A percentile compares a stretch with the other conserved stretches of the same genome.
phyloP scores from a whole-genome alignment of 495 filamentous ascomycete species.

The Penicillium chermesinum region DNA sequence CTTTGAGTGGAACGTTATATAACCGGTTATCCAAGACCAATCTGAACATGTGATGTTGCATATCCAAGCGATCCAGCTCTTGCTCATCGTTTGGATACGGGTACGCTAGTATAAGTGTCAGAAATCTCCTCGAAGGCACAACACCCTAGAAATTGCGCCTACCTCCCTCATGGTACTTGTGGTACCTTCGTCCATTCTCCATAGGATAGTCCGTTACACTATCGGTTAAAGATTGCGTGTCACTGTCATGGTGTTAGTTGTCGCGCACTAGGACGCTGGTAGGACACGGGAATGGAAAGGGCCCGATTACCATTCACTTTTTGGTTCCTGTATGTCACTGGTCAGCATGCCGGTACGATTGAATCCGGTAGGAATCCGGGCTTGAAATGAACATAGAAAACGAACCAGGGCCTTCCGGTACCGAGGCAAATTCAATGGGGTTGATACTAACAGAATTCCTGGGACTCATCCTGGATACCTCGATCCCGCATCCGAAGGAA shows the following conservation, averaged over 20 bases:
- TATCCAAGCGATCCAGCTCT: slow-evolving; percentile 51
- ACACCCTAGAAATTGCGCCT: slow-evolving; percentile 9
- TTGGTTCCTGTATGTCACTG: slow-evolving; percentile 16
- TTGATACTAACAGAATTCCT: slow-evolving; percentile 19
- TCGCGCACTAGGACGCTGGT: neutral
- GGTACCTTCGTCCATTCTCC: slow-evolving; percentile 54
- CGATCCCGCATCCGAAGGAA: slow-evolving; percentile 4
- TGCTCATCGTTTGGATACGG: slow-evolving; percentile 55
- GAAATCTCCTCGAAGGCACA: neutral
- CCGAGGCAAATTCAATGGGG: neutral
- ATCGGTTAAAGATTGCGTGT: slow-evolving; percentile 46
- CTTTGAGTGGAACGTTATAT: slow-evolving; percentile 54
- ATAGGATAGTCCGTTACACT: slow-evolving; percentile 48
- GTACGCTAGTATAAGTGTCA: slow-evolving; percentile 33
- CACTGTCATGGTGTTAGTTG: slow-evolving; percentile 21
- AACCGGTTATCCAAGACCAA: slow-evolving; percentile 46
- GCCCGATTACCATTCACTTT: slow-evolving; percentile 18
- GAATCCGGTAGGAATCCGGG: too few species aligned
- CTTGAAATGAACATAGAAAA: too few species aligned
- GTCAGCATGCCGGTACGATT: slow-evolving; percentile 18
- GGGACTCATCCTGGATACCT: slow-evolving; percentile 15
- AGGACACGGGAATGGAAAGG: neutral
- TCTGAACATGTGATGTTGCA: slow-evolving; percentile 58
- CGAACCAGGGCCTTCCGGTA: too few species aligned
- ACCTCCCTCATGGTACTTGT: slow-evolving; percentile 54